A percentile compares a stretch with the other conserved stretches of the same genome.
phyloP scores from a whole-genome alignment of 2,329 filamentous ascomycete species.

The Nemania diffusa region DNA sequence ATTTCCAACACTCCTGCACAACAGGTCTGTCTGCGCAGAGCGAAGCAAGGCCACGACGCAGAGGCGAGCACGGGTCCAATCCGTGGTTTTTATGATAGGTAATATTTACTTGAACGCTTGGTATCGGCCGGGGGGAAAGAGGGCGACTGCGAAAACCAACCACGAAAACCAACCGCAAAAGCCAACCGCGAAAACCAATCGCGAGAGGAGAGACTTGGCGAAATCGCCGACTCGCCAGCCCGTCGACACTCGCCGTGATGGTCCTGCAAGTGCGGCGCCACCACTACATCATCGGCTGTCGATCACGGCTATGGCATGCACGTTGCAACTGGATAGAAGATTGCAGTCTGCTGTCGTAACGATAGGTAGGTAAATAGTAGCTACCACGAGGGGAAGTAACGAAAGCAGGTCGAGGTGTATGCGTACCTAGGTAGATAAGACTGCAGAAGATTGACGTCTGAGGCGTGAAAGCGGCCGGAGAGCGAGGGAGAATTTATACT shows the following conservation, averaged over 20 bases:
- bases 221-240: neutral
- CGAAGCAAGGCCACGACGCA: constrained; percentile 11
- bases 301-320: constrained; percentile 7
- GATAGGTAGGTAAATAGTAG: no score
- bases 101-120: neutral
- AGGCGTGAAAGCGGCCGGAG: constrained; percentile 14
- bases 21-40: constrained; percentile 18
- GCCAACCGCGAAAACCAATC: neutral
- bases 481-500: constrained; percentile 9
- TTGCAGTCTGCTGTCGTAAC: no score
- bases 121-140: constrained; percentile 4
- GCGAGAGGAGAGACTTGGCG: neutral
- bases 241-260: constrained; percentile 8
- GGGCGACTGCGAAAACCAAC: neutral
- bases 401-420: neutral
- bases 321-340: neutral
- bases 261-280: constrained; percentile 29
- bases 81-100: neutral
- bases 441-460: constrained; percentile 13
- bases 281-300: constrained; percentile 27
- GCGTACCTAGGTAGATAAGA: neutral
- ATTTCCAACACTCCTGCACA: constrained; percentile 17
- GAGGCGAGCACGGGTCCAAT: constrained; percentile 18
- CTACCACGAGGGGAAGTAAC: neutral
- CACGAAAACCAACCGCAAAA: no score